Base-by-base conservation (phyloP, 2,329 filamentous ascomycete species). In the Pseudocercospora crystallina region DNA sequence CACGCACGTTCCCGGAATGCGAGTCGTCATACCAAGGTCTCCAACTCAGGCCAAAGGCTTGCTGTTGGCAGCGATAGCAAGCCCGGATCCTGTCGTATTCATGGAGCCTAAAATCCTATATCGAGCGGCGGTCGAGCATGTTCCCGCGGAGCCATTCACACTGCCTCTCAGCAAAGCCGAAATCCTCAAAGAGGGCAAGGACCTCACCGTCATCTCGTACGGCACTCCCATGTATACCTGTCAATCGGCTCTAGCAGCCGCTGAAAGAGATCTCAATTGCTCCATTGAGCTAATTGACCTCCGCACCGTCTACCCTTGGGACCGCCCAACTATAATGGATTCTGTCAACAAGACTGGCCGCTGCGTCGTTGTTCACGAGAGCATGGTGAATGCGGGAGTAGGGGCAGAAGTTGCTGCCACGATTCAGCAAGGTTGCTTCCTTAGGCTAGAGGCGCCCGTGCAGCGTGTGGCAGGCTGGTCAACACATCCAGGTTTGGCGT, bases 81-180 rank as follows among this genome's bases (percentile, higher is more conserved):
- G 79, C 63, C 89, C 90, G 55, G 91, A 96, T 68, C 91, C 91
- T 0, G 89, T 92, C 56, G 77, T 96, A 46, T 95, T 96, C 71
- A 85, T 96, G 85, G 91, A 96, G 69, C 91, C 91, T 38, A 96
- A 96, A 74, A 88, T 94, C 40, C 76, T 96, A 10, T 96, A 96
- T 70, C 85, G 91, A 14, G 90, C 91, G 0, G 89, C 91, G 0
- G 89, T 95, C 26, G 91, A 96, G 70, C 89, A 96, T 69, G 91
- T 96, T 1, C 91, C 91, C 0, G 81, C 84, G 1, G 86, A 83
- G 15, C 76, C 87, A 2, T 96, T 94, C 68, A 83, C 84, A n/a
- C 79, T 96, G 11, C 90, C 90, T 0, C 77, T 96, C 9, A 89
- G 85, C 61, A 92, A 89, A 68, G 91, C 91, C 0, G 90, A 96